phyloP scores from a whole-genome alignment of 1,284 basidiomycete species.

The Meripilus lineatus region DNA sequence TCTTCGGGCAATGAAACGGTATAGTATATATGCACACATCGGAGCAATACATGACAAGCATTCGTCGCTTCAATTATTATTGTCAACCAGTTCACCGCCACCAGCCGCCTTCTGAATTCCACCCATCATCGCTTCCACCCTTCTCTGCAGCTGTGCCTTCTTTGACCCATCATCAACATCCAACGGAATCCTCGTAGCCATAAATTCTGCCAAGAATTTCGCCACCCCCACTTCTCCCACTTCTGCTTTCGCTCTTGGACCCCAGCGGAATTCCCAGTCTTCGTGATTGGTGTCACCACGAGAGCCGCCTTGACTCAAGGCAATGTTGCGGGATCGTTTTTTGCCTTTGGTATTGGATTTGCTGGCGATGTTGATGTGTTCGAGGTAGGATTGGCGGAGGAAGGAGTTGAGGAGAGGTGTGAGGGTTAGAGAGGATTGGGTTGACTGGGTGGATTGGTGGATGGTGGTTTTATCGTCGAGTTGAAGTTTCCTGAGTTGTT shows the following conservation, averaged over 20 bases:
- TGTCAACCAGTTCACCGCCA: conserved; percentile 40
- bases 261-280: conserved; percentile 75
- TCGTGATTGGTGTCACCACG: conserved; percentile 44
- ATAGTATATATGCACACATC: neutral
- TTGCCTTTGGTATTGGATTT: conserved; percentile 18
- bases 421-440: conserved; percentile 59
- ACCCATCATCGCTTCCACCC: conserved; percentile 34
- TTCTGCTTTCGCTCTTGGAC: conserved; percentile 64
- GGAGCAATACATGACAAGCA: conserved; percentile 15
- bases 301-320: conserved; percentile 42
- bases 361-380: conserved; percentile 48
- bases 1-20: neutral
- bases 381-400: conserved; percentile 69
- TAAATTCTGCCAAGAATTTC: conserved; percentile 69
- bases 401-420: conserved; percentile 45
- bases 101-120: conserved; percentile 61
- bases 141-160: conserved; percentile 37
- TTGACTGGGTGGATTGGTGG: conserved; percentile 41
- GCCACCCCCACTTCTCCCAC: conserved; percentile 65
- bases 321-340: too few relatives aligned
- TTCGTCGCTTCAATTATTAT: too few relatives aligned
- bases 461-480: conserved; percentile 38
- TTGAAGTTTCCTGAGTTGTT: conserved; percentile 56
- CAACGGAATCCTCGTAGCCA: conserved; percentile 48
- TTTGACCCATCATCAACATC: conserved; percentile 59